These are phyloP conservation scores for Trichocomaceae sp. DNA, from an alignment of 2,329 filamentous ascomycete species.

Conservation along the genomic window DNA sequence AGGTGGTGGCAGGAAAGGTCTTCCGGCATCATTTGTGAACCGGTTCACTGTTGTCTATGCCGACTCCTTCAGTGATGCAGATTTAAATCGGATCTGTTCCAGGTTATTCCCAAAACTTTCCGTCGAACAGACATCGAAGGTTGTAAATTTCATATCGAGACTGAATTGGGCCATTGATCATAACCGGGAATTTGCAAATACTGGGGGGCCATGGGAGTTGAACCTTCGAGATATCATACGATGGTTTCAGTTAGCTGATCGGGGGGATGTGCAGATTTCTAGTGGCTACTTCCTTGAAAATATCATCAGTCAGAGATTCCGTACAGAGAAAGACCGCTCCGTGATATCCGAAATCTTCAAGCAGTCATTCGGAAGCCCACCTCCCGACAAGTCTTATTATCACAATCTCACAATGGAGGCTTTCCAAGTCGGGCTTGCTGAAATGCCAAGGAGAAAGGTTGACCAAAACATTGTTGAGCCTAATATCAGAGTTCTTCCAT, in stretches of 20 bases:
- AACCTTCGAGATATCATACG: constrained; percentile 85
- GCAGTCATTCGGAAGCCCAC: constrained; percentile 50
- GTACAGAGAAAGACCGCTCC: constrained; percentile 60
- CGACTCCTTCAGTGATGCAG: constrained; percentile 74
- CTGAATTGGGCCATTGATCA: constrained; percentile 66
- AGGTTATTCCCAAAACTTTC: constrained; percentile 65
- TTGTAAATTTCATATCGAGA: constrained; percentile 75
- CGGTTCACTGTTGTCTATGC: constrained; percentile 97
- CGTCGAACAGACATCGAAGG: constrained; percentile 52
- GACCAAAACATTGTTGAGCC: constrained; percentile 31
- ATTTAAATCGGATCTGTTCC: constrained; percentile 73
- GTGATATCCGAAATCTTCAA: constrained; percentile 61
- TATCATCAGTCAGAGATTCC: constrained; percentile 81
- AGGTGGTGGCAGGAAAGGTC: constrained; percentile 86
- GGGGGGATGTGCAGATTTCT: constrained; percentile 54
- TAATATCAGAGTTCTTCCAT: constrained; percentile 29
- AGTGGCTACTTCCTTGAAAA: constrained; percentile 72
- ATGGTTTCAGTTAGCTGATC: constrained; percentile 70
- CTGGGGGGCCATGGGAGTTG: constrained; percentile 85
- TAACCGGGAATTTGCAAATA: constrained; percentile 46
- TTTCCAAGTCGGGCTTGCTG: constrained; percentile 75
- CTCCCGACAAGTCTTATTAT: constrained; percentile 57
- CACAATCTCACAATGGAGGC: constrained; percentile 60
- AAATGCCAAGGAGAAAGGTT: constrained; percentile 54
- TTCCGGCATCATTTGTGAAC: constrained; percentile 95